A percentile compares a stretch with the other conserved stretches of the same genome.
Conservation (phyloP, 176 grass and related monocot species). For the Typha latifolia region DNA sequence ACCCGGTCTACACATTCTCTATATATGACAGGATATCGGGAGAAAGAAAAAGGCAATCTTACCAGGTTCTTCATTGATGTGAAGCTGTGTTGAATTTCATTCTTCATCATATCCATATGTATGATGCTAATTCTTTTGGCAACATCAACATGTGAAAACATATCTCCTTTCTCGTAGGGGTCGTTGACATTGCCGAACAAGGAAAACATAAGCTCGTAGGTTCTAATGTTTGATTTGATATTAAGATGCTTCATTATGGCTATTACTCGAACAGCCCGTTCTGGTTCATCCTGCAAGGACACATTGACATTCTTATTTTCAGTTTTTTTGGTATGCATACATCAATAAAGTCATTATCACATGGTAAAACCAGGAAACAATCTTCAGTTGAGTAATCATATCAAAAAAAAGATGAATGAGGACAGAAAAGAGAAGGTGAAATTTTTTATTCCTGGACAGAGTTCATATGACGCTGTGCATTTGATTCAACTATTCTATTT, state of each 20-base stretch:
- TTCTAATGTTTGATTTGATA: slow-evolving; percentile 52
- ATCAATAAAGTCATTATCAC: too few species aligned
- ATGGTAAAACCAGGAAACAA: too few species aligned
- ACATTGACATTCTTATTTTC: too few species aligned
- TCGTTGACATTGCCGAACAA: slow-evolving; percentile 67
- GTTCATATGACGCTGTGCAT: too few species aligned
- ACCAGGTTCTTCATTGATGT: slow-evolving; percentile 67
- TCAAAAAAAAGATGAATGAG: too few species aligned
- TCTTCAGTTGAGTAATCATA: too few species aligned
- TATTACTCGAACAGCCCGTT: slow-evolving; percentile 61
- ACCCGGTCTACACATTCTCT: too few species aligned
- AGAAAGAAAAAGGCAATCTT: slow-evolving; percentile 18
- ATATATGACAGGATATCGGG: not conserved
- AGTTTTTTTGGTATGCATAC: too few species aligned
- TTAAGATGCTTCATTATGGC: slow-evolving; percentile 58
- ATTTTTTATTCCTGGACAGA: too few species aligned
- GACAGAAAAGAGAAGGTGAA: too few species aligned
- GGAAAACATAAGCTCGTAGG: slow-evolving; percentile 68
- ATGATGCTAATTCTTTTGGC: slow-evolving; percentile 76
- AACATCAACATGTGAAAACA: slow-evolving; percentile 66
- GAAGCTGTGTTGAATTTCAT: slow-evolving; percentile 61
- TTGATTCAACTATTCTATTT: too few species aligned
- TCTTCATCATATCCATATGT: slow-evolving; percentile 70
- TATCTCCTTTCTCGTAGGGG: slow-evolving; percentile 85
- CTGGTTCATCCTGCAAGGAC: slow-evolving; percentile 54